Evolutionary conservation across 2,329 filamentous ascomycete species (phyloP).

Genomic region (Ophiosphaerella herpotricha): DNA sequence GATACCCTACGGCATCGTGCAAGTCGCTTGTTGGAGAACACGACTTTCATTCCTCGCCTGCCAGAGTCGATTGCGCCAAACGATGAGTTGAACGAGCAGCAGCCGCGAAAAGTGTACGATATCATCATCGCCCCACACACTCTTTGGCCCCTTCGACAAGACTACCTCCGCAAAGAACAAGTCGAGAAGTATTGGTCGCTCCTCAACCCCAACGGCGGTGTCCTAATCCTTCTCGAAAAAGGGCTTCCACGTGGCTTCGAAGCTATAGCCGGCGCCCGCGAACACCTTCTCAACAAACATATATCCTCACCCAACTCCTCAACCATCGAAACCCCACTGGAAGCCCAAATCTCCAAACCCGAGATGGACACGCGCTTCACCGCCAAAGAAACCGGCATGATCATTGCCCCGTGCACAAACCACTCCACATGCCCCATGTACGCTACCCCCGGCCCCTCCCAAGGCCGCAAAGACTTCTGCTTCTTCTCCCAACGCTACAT

Average conservation of each 20-base stretch:
- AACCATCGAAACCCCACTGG: conserved; percentile 43
- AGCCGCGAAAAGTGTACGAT: conserved; percentile 77
- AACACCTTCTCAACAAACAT: conserved; percentile 75
- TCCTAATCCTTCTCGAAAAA: conserved; percentile 88
- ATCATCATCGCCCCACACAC: conserved; percentile 87
- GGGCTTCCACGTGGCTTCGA: conserved; percentile 91
- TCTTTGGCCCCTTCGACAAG: conserved; percentile 75
- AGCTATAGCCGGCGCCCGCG: conserved; percentile 81
- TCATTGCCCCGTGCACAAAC: conserved; percentile 76
- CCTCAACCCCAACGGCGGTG: conserved; percentile 79
- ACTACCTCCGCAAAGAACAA: conserved; percentile 75
- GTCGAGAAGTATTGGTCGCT: conserved; percentile 90
- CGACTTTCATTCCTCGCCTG: conserved; percentile 88
- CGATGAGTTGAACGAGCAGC: conserved; percentile 43
- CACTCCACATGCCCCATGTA: conserved; percentile 92
- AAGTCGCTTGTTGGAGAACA: conserved; percentile 79
- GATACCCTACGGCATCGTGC: conserved; percentile 75
- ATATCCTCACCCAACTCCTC: conserved; percentile 66
- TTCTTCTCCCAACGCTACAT: conserved; percentile 89
- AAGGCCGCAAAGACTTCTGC: conserved; percentile 85
- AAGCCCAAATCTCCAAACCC: conserved; percentile 50
- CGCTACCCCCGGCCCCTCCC: conserved; percentile 63
- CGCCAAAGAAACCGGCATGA: conserved; percentile 64
- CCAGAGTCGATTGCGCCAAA: conserved; percentile 79
- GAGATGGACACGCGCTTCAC: conserved; percentile 38